A percentile compares a stretch with the other conserved stretches of the same genome.
Evolutionary conservation across 2,329 filamentous ascomycete species (phyloP).

Genomic region (Fonsecaea pedrosoi): DNA sequence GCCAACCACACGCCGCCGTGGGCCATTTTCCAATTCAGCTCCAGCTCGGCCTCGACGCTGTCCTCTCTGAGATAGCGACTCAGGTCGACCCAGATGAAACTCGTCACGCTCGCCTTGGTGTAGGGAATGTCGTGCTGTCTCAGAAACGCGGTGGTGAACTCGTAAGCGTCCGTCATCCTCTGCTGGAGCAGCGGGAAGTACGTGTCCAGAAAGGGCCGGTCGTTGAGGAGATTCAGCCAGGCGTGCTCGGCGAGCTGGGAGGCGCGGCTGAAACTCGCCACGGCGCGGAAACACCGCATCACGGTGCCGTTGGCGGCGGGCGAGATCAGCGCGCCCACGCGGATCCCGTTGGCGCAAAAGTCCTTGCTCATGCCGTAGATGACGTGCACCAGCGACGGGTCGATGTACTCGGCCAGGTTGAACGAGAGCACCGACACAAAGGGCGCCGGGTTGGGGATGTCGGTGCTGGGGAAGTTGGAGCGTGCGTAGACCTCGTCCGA

Average conservation of each 20-base stretch:
- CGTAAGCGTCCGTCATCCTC: constrained; percentile 34
- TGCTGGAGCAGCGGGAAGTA: constrained; percentile 33
- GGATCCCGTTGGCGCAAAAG: constrained; percentile 36
- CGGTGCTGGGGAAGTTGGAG: constrained; percentile 54
- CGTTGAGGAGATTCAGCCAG: constrained; percentile 34
- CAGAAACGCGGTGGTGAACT: constrained; percentile 28
- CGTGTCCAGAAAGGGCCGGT: constrained; percentile 25
- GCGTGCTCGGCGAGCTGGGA: constrained; percentile 53
- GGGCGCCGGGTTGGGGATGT: constrained; percentile 37
- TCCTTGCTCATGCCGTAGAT: constrained; percentile 37
- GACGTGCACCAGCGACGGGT: constrained; percentile 34
- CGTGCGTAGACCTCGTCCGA: constrained; percentile 66
- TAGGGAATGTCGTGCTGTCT: constrained; percentile 28
- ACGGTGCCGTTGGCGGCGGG: constrained; percentile 53
- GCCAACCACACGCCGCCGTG: constrained; percentile 35
- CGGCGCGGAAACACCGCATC: constrained; percentile 48
- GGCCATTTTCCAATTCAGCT: constrained; percentile 32
- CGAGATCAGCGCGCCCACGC: constrained; percentile 51
- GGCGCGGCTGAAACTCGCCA: constrained; percentile 56
- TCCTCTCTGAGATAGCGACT: constrained; percentile 29
- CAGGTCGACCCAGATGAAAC: constrained; percentile 37
- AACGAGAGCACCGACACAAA: constrained; percentile 59
- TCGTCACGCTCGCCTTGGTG: constrained; percentile 31
- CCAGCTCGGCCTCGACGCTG: constrained; percentile 27
- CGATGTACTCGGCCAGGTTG: constrained; percentile 57